Evolutionary conservation across 169 alveolate genomes (phyloP).

Genomic region (Theileria sp.): DNA sequence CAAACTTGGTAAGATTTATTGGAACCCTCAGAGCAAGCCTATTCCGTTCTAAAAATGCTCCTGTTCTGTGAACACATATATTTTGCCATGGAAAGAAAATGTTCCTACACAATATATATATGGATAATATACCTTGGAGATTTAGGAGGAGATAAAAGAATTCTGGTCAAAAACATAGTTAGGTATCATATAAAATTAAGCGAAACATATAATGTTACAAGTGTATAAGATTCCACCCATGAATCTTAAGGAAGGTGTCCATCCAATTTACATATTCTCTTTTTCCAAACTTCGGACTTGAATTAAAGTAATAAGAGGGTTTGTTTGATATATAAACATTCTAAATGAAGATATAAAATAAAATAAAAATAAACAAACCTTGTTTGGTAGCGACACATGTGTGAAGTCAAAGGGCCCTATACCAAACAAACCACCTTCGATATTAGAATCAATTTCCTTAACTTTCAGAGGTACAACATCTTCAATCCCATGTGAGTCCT

Average conservation of each 20-base stretch:
- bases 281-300: background rate
- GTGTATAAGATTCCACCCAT: slow-evolving; percentile 16
- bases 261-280: slow-evolving; percentile 6
- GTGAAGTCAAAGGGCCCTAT: slow-evolving; percentile 19
- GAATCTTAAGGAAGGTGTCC: slow-evolving; percentile 12
- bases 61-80: slow-evolving; percentile 79
- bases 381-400: slow-evolving; percentile 20
- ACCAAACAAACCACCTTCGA: slow-evolving; percentile 6
- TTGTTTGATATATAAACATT: background rate
- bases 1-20: slow-evolving; percentile 82
- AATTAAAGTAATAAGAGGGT: background rate
- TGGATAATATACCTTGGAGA: slow-evolving; percentile 66
- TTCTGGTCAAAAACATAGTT: slow-evolving; percentile 18
- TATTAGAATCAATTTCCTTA: slow-evolving; percentile 1
- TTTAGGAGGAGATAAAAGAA: slow-evolving; percentile 68
- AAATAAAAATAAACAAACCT: background rate
- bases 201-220: background rate
- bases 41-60: slow-evolving; percentile 80
- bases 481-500: slow-evolving; percentile 12
- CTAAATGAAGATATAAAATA: background rate
- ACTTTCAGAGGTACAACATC: background rate
- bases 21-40: slow-evolving; percentile 84
- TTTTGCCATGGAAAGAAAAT: slow-evolving; percentile 87
- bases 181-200: background rate
- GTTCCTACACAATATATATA: slow-evolving; percentile 64